phyloP scores from a whole-genome alignment of 2,329 filamentous ascomycete genomes.

The Penicillium fuscoglaucum region DNA sequence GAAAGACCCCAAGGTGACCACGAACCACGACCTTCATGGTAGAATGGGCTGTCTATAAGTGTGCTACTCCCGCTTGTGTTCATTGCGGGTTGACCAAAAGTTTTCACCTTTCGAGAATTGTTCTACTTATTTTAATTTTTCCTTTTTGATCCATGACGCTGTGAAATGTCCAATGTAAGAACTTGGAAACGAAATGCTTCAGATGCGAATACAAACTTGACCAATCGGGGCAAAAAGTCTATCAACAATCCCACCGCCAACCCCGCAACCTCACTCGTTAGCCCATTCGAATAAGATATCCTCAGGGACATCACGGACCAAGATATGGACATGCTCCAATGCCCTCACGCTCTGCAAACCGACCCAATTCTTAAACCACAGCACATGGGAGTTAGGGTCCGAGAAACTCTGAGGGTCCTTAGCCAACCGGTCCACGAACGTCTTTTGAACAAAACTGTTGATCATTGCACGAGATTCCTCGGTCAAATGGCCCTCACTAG shows the following conservation, averaged over 20 bases:
- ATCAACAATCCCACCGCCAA: background rate
- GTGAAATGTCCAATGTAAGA: background rate
- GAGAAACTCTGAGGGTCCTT: conserved; percentile 34
- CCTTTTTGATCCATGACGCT: background rate
- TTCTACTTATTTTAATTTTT: background rate
- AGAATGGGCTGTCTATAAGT: background rate
- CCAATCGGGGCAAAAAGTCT: background rate
- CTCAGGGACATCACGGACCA: conserved; percentile 52
- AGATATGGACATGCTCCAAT: conserved; percentile 58
- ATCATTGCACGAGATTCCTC: conserved; percentile 51
- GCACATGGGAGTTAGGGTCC: conserved; percentile 48
- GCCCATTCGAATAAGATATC: conserved; percentile 49
- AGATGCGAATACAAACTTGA: background rate
- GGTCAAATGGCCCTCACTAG: conserved; percentile 52
- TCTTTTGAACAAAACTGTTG: conserved; percentile 51
- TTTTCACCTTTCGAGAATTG: background rate
- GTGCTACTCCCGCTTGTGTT: background rate
- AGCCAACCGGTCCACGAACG: conserved; percentile 50
- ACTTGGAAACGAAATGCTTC: background rate
- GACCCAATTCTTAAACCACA: conserved; percentile 68
- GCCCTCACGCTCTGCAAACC: conserved; percentile 61
- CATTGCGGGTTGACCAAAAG: background rate
- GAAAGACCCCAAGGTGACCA: background rate
- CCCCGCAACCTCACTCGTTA: conserved; percentile 27
- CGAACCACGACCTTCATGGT: background rate